These are phyloP conservation scores for Epichloe amarillans DNA, from an alignment of 2,329 filamentous ascomycete genomes.

Conservation along the genomic window DNA sequence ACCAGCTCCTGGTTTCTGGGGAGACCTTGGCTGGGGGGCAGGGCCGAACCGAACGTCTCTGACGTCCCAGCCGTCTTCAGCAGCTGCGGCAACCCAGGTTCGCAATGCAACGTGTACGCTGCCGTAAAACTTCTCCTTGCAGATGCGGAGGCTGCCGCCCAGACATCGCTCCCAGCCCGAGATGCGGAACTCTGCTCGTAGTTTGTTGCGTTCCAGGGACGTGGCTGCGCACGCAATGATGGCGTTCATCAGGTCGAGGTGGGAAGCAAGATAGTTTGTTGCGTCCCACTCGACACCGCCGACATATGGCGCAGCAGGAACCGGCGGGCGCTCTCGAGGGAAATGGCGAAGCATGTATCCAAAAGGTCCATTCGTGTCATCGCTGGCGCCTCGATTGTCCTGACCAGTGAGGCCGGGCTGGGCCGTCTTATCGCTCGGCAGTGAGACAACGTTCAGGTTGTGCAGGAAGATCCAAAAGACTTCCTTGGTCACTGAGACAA, in stretches of 20 bases:
- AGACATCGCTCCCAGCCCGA: slow-evolving; percentile 88
- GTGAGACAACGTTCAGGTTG: slow-evolving; percentile 73
- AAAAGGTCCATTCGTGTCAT: slow-evolving; percentile 26
- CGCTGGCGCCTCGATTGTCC: not conserved
- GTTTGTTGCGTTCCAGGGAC: slow-evolving; percentile 53
- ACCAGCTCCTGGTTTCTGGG: slow-evolving; percentile 20
- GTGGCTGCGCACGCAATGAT: slow-evolving; percentile 71
- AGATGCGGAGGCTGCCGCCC: slow-evolving; percentile 71
- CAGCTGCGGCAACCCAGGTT: slow-evolving; percentile 80
- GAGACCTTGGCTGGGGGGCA: slow-evolving; percentile 16
- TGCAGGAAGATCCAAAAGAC: slow-evolving; percentile 99
- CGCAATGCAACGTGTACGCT: slow-evolving; percentile 79
- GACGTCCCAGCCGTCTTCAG: slow-evolving; percentile 79
- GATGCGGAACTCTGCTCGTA: slow-evolving; percentile 65
- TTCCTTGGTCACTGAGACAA: slow-evolving; percentile 86
- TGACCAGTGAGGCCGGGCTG: slow-evolving; percentile 9
- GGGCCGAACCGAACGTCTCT: slow-evolving; percentile 67
- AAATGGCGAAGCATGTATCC: slow-evolving; percentile 61
- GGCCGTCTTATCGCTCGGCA: slow-evolving; percentile 32
- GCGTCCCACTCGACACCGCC: slow-evolving; percentile 98
- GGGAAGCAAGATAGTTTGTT: slow-evolving; percentile 86
- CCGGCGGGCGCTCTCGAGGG: slow-evolving; percentile 73
- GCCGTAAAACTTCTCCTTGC: slow-evolving; percentile 96
- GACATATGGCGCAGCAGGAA: slow-evolving; percentile 89
- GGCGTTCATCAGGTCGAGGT: slow-evolving; percentile 86